Evolutionary conservation across 495 filamentous ascomycete genomes (phyloP), one percentile per base, ranked within the genome.

Genomic region (Talaromyces trachyspermus): DNA sequence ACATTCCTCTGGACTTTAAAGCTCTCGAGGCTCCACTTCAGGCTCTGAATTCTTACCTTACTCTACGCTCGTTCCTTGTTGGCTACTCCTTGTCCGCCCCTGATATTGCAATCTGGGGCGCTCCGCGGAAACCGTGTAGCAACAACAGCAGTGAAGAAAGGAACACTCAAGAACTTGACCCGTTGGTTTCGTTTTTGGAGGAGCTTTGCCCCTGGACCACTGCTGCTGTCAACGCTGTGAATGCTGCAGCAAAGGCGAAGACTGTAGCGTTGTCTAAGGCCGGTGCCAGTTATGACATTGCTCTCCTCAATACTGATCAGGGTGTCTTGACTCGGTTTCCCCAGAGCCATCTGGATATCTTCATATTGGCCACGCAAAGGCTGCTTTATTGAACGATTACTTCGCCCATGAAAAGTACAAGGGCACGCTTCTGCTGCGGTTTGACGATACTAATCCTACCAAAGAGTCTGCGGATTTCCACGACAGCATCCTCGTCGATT

Each of bases 321-420:
- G 92, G 92, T 6, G 90, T 97, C 22, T 87, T 97, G 22, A 92
- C 88, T 19, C 74, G 94, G 50, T 98, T 98, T 70, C 83, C 91
- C 92, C 92, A 1, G 92, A 98, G 80, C 92, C 92, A 51, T 95
- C 91, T 46, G 89, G 89, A 20, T 95, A 95, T 54, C 80, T 95
- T 25, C 89, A 95, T 65, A 94, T 95, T 48, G 90, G 90, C 43
- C 90, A 95, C 64, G 88, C 87, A 43, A 95, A 95, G 67, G 90
- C 90, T 10, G 90, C 89, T 9, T 72, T 95, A 33, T 77, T 96
- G 33, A 92, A 89, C 65, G 88, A 95, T 59, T 95, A 89, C 76
- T 95, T 95, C 50, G 90, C 89, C 10, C 86, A 95, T 55, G 80
- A 86, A 61, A 84, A 84, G 56, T 95, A 94, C 65, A 79, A 85